phyloP scores from a whole-genome alignment of 164 flowering plant genomes.

The Chimonanthus salicifolius region DNA sequence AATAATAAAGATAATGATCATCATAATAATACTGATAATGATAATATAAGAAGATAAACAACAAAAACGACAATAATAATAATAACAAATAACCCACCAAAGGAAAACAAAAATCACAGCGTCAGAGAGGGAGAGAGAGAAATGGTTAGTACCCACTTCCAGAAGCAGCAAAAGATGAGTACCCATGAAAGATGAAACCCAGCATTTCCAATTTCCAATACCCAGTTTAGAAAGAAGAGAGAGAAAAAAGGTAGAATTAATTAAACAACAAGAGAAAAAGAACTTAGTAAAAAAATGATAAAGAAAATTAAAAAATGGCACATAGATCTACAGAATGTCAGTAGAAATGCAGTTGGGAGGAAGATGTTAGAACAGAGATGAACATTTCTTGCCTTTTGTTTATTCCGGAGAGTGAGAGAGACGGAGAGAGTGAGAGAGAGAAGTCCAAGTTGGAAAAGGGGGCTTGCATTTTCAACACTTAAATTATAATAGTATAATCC shows the following conservation, averaged over 20 bases:
- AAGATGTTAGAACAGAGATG: neutral
- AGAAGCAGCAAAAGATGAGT: neutral
- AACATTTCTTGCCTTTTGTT: neutral
- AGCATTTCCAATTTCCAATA: slow-evolving; percentile 6
- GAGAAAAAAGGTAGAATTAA: neutral
- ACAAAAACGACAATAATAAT: slow-evolving; percentile 12
- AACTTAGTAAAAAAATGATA: neutral
- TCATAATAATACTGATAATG: slow-evolving; percentile 11
- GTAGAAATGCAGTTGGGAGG: slow-evolving; percentile 1
- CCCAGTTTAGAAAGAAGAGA: neutral
- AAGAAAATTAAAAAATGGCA: neutral
- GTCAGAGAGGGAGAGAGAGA: neutral
- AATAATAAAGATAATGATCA: slow-evolving; percentile 7
- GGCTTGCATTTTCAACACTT: slow-evolving; percentile 1
- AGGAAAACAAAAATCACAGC: neutral
- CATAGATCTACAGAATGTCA: slow-evolving; percentile 18
- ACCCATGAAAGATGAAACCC: slow-evolving; percentile 4
- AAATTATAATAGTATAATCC: neutral
- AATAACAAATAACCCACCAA: slow-evolving; percentile 22
- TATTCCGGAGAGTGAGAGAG: slow-evolving; percentile 3
- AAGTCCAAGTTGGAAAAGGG: neutral
- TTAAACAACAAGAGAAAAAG: neutral
- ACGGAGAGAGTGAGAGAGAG: neutral
- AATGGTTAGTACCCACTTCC: neutral
- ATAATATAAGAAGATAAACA: neutral